These are phyloP conservation scores for Zygosaccharomyces pseudobailii DNA, from an alignment of 1,139 yeast species.

Conservation along the genomic window DNA sequence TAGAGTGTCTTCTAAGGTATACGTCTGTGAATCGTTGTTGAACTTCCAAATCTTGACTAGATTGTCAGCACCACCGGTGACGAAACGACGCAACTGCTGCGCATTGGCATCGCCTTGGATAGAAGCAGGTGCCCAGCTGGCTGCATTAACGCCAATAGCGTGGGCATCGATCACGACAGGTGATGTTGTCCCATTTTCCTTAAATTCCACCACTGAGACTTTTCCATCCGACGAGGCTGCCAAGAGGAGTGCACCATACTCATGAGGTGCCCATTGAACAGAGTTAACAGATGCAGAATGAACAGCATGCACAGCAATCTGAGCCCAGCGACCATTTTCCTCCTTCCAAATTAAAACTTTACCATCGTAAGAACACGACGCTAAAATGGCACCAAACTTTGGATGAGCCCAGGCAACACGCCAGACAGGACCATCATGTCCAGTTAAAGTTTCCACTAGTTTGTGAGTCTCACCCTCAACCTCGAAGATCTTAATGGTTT, in stretches of 20 bases:
- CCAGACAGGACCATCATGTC: slow-evolving; percentile 99
- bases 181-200: slow-evolving; percentile 82
- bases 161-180: slow-evolving; percentile 59
- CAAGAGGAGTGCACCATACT: slow-evolving; percentile 84
- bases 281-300: slow-evolving; percentile 95
- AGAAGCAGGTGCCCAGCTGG: slow-evolving; percentile 84
- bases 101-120: slow-evolving; percentile 33
- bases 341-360: slow-evolving; percentile 94
- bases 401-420: slow-evolving; percentile 99
- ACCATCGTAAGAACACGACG: slow-evolving; percentile 94
- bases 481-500: slow-evolving; percentile 87
- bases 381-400: slow-evolving; percentile 89
- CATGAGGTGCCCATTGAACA: slow-evolving; percentile 97
- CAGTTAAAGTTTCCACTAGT: slow-evolving; percentile 70
- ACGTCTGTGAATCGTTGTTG: slow-evolving; percentile 52
- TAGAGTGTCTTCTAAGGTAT: slow-evolving; percentile 68
- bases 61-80: slow-evolving; percentile 94
- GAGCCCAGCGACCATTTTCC: slow-evolving; percentile 83
- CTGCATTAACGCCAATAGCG: slow-evolving; percentile 89
- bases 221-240: slow-evolving; percentile 93
- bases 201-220: slow-evolving; percentile 85
- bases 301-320: slow-evolving; percentile 78
- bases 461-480: slow-evolving; percentile 80
- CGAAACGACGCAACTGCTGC: slow-evolving; percentile 58
- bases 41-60: slow-evolving; percentile 86